Evolutionary conservation across 1,284 basidiomycete species (phyloP), one percentile per base, ranked within the genome.

Genomic region (Wolfiporia cocos): DNA sequence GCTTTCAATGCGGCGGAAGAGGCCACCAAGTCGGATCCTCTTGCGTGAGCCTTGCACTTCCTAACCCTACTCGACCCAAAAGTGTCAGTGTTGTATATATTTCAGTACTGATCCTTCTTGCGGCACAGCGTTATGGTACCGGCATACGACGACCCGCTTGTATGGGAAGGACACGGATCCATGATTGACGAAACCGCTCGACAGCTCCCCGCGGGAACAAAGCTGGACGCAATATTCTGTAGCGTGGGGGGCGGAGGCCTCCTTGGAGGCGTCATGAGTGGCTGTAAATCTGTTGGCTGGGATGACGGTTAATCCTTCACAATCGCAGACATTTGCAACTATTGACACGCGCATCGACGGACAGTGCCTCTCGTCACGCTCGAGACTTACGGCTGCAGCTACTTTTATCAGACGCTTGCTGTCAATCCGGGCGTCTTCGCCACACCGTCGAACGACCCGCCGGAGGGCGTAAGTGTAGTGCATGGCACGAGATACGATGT

Each of bases 201-300:
- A 12, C 81, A 86, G 50, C 61, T 86, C 2, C 59, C 62, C 3
- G 32, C 35, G 5, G 53, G 44, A 0, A 44, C 34, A 4, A 74
- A 71, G 50, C 86, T 85, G 2, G 75, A 81, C 48, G 83, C 81
- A 1, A 78, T 88, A 33, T 76, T 88, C 48, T 87, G 86, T 50
- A 81, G 79, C 42, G 82, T 87, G 7, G 86, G 86, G 20, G 84
- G 86, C 0, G 84, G 71, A 1, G 84, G 86, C 1, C 63, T 88
- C 1, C 61, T 85, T 2, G 81, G 78, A 14, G 85, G 86, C 0
- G 62, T 86, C 32, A 74, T 88, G 28, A 58, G 68, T 5, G 85
- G 84, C 5, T 86, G 81, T 49, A 69, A 69, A 47, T 58, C 58
- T 2, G 68, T 73, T 0, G 74, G 72, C 12, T 87, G 85, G 84